Evolutionary conservation across 2,329 filamentous ascomycete species (phyloP).

Genomic region (Cladosporium sp.): DNA sequence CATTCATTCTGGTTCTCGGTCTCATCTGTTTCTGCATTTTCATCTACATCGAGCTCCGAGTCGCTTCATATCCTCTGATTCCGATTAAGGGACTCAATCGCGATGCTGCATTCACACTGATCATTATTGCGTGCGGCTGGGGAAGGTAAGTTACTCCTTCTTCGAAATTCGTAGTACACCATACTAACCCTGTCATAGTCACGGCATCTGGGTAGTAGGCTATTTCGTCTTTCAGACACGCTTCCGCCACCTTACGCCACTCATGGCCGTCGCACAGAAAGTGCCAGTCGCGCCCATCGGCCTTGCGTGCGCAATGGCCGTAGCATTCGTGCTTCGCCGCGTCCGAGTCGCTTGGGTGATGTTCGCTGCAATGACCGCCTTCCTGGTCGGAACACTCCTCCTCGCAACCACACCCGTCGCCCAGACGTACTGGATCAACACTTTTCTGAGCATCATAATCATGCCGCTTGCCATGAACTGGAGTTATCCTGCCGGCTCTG

Average conservation of each 20-base stretch:
- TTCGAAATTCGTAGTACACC: too few species aligned
- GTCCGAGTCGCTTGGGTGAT: constrained; percentile 40
- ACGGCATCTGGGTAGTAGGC: constrained; percentile 35
- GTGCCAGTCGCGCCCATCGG: constrained; percentile 38
- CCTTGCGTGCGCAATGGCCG: constrained; percentile 37
- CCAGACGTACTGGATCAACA: constrained; percentile 65
- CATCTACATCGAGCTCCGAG: constrained; percentile 32
- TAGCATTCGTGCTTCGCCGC: constrained; percentile 40
- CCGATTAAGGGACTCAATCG: constrained; percentile 30
- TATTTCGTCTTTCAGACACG: constrained; percentile 16
- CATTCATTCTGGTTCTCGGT: constrained; percentile 33
- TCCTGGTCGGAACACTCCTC: constrained; percentile 44
- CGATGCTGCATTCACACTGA: constrained; percentile 30
- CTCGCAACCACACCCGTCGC: constrained; percentile 49
- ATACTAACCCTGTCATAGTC: neutral
- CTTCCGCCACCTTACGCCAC: constrained; percentile 28
- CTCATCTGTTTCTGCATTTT: constrained; percentile 31
- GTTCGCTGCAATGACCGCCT: constrained; percentile 41
- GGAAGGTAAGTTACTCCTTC: neutral
- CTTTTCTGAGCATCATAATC: constrained; percentile 59
- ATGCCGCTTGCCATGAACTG: constrained; percentile 62
- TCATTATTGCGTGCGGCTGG: constrained; percentile 15
- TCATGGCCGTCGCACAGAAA: constrained; percentile 37
- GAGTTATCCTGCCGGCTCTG: constrained; percentile 62
- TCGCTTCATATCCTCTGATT: constrained; percentile 23